Percentiles rank a stretch among this genome's conserved stretches.
phyloP scores from a whole-genome alignment of 2,329 filamentous ascomycete species.

The Pestalotiopsis sp. region DNA sequence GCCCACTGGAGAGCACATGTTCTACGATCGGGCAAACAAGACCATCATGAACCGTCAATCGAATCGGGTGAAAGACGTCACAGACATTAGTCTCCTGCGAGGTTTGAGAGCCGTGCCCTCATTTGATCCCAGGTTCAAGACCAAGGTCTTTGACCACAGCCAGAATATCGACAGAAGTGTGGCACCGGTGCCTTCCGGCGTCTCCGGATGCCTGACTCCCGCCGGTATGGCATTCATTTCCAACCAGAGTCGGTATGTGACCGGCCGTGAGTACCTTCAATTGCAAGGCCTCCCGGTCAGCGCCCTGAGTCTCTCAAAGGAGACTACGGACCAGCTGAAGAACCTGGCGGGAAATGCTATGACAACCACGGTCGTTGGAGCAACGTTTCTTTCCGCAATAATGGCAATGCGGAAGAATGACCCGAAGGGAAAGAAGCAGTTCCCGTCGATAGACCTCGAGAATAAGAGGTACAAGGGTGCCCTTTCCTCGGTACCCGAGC shows the following conservation, averaged over 20 bases:
- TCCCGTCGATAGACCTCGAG: neutral
- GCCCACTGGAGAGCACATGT: slow-evolving; percentile 47
- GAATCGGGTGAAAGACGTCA: slow-evolving; percentile 64
- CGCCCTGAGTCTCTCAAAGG: slow-evolving; percentile 63
- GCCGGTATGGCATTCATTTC: slow-evolving; percentile 63
- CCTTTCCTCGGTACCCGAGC: neutral
- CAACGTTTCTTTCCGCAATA: slow-evolving; percentile 61
- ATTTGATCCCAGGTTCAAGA: slow-evolving; percentile 54
- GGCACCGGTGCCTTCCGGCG: slow-evolving; percentile 52
- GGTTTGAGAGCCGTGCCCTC: slow-evolving; percentile 32
- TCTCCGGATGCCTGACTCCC: slow-evolving; percentile 71
- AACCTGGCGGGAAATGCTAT: slow-evolving; percentile 81
- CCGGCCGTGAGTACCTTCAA: slow-evolving; percentile 63
- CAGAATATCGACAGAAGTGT: slow-evolving; percentile 71
- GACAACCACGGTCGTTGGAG: slow-evolving; percentile 72
- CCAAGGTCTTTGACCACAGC: slow-evolving; percentile 62
- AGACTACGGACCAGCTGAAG: slow-evolving; percentile 63
- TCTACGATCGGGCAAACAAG: slow-evolving; percentile 30
- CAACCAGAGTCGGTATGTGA: slow-evolving; percentile 60
- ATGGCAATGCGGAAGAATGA: slow-evolving; percentile 30
- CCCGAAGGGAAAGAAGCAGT: neutral
- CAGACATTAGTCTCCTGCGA: slow-evolving; percentile 64
- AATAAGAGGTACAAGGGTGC: neutral
- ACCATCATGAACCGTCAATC: slow-evolving; percentile 48
- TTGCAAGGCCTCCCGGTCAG: slow-evolving; percentile 71